These are phyloP conservation scores for Planoprotostelium fungivorum DNA, from an alignment of 78 protist genomes.

Conservation along the genomic window DNA sequence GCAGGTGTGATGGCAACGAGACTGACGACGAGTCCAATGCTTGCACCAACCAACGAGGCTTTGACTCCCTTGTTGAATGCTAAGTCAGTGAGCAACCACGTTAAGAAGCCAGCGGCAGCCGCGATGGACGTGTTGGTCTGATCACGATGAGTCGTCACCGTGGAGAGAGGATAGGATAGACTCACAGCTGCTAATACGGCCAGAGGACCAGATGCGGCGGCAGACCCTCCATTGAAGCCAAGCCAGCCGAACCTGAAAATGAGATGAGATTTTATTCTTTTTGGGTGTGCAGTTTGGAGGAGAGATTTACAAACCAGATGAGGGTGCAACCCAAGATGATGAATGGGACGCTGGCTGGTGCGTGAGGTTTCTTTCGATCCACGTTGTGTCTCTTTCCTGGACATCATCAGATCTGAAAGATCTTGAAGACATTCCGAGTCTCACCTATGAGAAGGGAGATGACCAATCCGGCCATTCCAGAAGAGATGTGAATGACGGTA, in stretches of 20 bases:
- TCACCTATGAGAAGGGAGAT: conserved; percentile 20
- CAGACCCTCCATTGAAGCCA: conserved; percentile 87
- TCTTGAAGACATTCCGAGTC: not conserved
- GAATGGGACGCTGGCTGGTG: conserved; percentile 71
- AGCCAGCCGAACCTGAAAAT: conserved; percentile 94
- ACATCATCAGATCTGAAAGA: not conserved
- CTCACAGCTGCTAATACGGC: conserved; percentile 50
- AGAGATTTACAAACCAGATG: too few species aligned
- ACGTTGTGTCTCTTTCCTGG: not conserved
- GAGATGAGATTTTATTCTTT: too few species aligned
- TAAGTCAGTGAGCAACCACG: not conserved
- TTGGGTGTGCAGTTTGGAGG: too few species aligned
- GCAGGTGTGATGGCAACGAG: conserved; percentile 83
- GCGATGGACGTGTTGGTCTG: not conserved
- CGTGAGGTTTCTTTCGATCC: not conserved
- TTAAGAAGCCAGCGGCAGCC: not conserved
- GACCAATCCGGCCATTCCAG: conserved; percentile 78
- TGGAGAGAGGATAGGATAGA: not conserved
- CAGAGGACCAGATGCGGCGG: conserved; percentile 34
- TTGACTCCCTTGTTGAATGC: not conserved
- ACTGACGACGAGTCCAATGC: conserved; percentile 60
- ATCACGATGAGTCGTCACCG: not conserved
- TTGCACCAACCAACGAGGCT: conserved; percentile 40
- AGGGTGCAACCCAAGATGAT: conserved; percentile 68
- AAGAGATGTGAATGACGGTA: conserved; percentile 78